Evolutionary conservation across 257 asterid genomes (phyloP).

Genomic region (Nemophila menziesii): DNA sequence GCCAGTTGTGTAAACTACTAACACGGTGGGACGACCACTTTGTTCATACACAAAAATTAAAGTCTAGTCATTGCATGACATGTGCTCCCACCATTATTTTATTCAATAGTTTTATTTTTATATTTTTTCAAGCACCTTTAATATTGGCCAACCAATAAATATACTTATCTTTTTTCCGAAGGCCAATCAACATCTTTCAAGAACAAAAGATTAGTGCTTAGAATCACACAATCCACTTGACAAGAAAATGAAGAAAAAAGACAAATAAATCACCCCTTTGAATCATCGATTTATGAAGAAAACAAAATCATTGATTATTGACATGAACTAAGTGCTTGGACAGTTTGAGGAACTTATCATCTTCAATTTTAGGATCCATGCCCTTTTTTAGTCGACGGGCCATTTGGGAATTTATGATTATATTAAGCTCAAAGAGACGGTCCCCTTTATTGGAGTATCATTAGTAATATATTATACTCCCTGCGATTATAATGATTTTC

Average conservation of each 20-base stretch:
- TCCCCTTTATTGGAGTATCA: too few species aligned
- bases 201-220: slow-evolving; percentile 6
- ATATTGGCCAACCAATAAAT: slow-evolving; percentile 1
- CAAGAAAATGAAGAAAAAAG: too few species aligned
- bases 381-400: not conserved
- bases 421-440: too few species aligned
- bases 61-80: slow-evolving; percentile 2
- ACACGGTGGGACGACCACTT: not conserved
- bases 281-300: slow-evolving; percentile 15
- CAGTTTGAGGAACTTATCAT: slow-evolving; percentile 10
- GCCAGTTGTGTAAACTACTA: too few species aligned
- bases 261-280: slow-evolving; percentile 1
- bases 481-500: too few species aligned
- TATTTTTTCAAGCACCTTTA: not conserved
- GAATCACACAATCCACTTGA: too few species aligned
- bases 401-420: too few species aligned
- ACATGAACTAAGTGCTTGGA: slow-evolving; percentile 7
- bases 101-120: not conserved
- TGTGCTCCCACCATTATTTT: not conserved
- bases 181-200: slow-evolving; percentile 2
- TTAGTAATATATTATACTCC: too few species aligned
- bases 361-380: not conserved
- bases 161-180: not conserved
- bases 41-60: not conserved
- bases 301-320: not conserved